phyloP scores from a whole-genome alignment of 768 basidiomycete genomes.

The Psilocybe tampanensis region DNA sequence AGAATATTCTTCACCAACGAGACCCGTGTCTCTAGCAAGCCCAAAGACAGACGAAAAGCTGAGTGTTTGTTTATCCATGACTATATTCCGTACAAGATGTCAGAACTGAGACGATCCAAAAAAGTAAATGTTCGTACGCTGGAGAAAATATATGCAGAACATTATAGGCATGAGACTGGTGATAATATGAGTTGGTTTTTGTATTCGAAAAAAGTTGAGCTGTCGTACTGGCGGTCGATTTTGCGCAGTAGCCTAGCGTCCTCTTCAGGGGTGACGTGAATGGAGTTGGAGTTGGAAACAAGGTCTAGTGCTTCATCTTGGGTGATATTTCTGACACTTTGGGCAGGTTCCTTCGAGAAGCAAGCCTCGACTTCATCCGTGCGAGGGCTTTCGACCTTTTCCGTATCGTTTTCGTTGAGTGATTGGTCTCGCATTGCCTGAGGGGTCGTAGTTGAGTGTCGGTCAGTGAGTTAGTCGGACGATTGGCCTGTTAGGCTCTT shows the following conservation, averaged over 20 bases:
- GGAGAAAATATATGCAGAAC: slow-evolving; percentile 7
- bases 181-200: neutral
- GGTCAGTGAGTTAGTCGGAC: neutral
- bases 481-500: no score
- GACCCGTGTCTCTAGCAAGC: slow-evolving; percentile 27
- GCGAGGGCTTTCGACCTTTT: neutral
- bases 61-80: slow-evolving; percentile 37
- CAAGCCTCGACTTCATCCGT: neutral
- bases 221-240: slow-evolving; percentile 10
- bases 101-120: neutral
- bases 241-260: slow-evolving; percentile 8
- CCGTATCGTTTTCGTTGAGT: neutral
- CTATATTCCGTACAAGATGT: neutral
- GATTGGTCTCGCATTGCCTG: neutral
- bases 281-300: neutral
- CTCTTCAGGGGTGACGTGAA: neutral
- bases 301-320: slow-evolving; percentile 6
- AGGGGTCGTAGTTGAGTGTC: neutral
- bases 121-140: neutral
- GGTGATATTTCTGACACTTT: neutral
- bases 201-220: neutral
- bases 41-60: slow-evolving; percentile 37
- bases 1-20: slow-evolving; percentile 35
- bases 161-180: slow-evolving; percentile 11
- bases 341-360: neutral